Conservation (phyloP, 495 filamentous ascomycete species). For the Neurospora sp. region DNA sequence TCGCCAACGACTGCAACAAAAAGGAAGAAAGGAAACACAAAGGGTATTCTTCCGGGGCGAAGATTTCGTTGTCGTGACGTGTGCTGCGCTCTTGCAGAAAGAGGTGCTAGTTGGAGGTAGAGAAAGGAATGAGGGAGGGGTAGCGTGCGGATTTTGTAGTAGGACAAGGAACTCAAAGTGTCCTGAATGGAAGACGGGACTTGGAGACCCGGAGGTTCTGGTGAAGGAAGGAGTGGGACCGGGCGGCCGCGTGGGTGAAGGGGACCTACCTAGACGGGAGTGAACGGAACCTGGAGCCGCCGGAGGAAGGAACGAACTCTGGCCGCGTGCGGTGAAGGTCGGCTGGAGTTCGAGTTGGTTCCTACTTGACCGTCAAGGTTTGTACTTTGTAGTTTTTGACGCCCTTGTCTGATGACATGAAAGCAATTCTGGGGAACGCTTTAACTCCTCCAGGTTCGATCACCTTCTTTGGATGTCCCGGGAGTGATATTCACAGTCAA, state of each 20-base stretch:
- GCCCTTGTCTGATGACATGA: background rate
- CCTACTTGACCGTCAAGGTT: background rate
- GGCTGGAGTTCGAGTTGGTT: background rate
- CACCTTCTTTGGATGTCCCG: too few relatives aligned
- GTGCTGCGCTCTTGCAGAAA: background rate
- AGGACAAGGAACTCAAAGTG: too few relatives aligned
- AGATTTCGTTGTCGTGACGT: background rate
- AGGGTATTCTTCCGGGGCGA: background rate
- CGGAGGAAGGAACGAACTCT: background rate
- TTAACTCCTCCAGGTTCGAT: too few relatives aligned
- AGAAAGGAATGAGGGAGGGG: background rate
- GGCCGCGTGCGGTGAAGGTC: background rate
- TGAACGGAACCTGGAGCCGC: too few relatives aligned
- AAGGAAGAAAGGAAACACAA: background rate
- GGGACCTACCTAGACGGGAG: too few relatives aligned
- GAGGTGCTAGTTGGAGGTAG: background rate
- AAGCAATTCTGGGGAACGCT: too few relatives aligned
- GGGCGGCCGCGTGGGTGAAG: too few relatives aligned
- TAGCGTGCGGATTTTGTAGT: background rate
- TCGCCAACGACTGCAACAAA: background rate
- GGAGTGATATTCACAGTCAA: background rate
- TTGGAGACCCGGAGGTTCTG: too few relatives aligned
- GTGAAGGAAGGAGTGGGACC: too few relatives aligned
- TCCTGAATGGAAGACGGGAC: too few relatives aligned
- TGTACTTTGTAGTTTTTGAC: background rate